These are phyloP conservation scores for Poteriospumella lacustris DNA, from an alignment of 108 stramenopile species.

Conservation along the genomic window DNA sequence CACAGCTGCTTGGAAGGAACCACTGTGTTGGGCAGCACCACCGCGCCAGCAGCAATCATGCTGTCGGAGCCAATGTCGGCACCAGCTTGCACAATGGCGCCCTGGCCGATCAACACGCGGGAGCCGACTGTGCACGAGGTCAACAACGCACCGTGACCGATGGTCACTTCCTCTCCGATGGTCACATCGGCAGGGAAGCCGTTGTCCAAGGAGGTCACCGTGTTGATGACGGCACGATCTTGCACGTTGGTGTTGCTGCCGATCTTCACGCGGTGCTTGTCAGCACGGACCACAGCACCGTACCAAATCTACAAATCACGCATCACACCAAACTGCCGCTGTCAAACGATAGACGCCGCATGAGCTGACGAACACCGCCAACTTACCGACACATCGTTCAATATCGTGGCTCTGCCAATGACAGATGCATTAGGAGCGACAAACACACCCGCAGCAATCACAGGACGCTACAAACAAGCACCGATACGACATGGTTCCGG, in stretches of 20 bases:
- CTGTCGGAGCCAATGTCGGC: not conserved
- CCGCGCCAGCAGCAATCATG: slow-evolving; percentile 70
- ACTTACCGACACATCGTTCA: slow-evolving; percentile 41
- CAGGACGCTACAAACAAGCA: not conserved
- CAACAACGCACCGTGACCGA: slow-evolving; percentile 63
- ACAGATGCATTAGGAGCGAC: slow-evolving; percentile 58
- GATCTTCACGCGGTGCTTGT: slow-evolving; percentile 70
- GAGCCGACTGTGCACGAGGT: slow-evolving; percentile 61
- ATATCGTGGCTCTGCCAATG: slow-evolving; percentile 49
- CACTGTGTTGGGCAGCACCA: slow-evolving; percentile 71
- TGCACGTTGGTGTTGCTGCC: slow-evolving; percentile 73
- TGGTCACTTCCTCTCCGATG: slow-evolving; percentile 71
- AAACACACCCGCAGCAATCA: slow-evolving; percentile 37
- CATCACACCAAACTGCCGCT: not conserved
- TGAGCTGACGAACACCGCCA: not conserved
- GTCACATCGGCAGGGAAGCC: slow-evolving; percentile 74
- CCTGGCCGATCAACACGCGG: slow-evolving; percentile 74
- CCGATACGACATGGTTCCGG: no score
- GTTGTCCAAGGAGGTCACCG: slow-evolving; percentile 55
- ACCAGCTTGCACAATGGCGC: slow-evolving; percentile 51
- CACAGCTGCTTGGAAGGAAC: slow-evolving; percentile 80
- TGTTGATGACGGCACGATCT: slow-evolving; percentile 80
- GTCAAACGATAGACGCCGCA: not conserved
- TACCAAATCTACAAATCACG: slow-evolving; percentile 40
- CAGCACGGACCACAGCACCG: slow-evolving; percentile 55